Base-by-base conservation (phyloP, 495 filamentous ascomycete species). In the Aspergillus funiculosus region DNA sequence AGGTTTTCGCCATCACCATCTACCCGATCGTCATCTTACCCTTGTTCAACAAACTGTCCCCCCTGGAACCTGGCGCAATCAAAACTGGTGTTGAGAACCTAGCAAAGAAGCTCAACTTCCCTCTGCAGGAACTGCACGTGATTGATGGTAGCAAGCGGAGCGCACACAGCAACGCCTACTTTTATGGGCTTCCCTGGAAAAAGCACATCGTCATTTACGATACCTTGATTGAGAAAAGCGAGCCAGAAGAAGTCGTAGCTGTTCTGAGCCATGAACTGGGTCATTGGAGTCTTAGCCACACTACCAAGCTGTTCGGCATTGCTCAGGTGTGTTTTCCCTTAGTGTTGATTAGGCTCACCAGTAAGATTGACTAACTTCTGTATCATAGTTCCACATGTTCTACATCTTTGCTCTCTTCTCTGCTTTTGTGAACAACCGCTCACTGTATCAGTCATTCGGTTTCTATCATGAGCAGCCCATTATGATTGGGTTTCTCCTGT, bases 141-240 rank as follows among this genome's bases (percentile, higher is more conserved):
- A 98, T 98, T 56, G 92, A 98, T 61, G 94, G 92, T 22, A 95
- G 89, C 74, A 96, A 95, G 77, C 83, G 92, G 51, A 91, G 85
- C 57, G 89, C 92, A 21, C 92, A 98, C 69, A 94, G 86, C 72
- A 98, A 98, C 59, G 92, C 92, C 34, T 98, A 97, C 68, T 98
- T 98, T 70, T 95, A 92, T 51, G 92, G 92, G 41, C 76, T 98
- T 43, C 92, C 92, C 5, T 97, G 92, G 90, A 96, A 95, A 78
- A 98, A 98, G 78, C 92, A 95, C 72, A 98, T 98, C 68, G 92
- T 98, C 54, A 94, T 98, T 60, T 98, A 94, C 57, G 92, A 98
- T 59, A 98, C 92, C 8, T 66, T 98, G 52, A 89, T 98, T 40
- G 91, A 96, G 65, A 94, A 97, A 75, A 90, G 83, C 62, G 80